Evolutionary conservation across 129 eudicot species (phyloP), one percentile per base, ranked within the genome.

Genomic region (Flaveria sonorensis): DNA sequence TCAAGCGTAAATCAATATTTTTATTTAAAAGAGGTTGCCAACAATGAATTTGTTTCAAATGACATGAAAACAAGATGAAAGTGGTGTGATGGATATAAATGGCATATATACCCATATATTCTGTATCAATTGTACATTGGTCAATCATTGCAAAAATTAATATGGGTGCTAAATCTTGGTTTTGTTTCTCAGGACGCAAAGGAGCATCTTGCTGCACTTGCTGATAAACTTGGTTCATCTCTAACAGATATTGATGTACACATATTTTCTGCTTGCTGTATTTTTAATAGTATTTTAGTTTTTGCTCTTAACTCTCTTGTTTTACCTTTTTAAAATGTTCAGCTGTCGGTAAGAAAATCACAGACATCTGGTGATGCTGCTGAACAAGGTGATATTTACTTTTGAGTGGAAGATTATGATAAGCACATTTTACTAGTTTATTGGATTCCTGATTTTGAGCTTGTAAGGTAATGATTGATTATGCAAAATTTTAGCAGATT

Each of bases 171-270:
- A 74, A 81, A 73, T 15, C 77, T 18, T 72, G 56, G 18, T 72
- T 79, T 55, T 78, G 64, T 68, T 85, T 77, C 56, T 72, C 87
- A 93, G 98, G 98, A 93, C 77, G 98, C 97, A 70, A 93, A 93
- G 87, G 98, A 91, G 85, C 98, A 93, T 86, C 95, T 93, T 79
- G 90, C 82, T 74, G 98, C 98, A 57, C 64, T 93, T 78, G 96
- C 88, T 43, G 96, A 91, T 85, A 86, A 93, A 80, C 96, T 93
- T 78, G 98, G 97, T 71, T 73, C 98, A 59, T 91, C 98, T 66
- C 64, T 93, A 77, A 82, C 90, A 48, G 93, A 85, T 57, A 89
- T 93, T 73, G 84, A 90, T 79, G 98, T 93, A 93, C 50, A 89
- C 74, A 71, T 65, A 46, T 70, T 50, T 11, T 63, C 57, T 75